Evolutionary conservation across 768 basidiomycete genomes (phyloP).

Genomic region (Gloeopeniophorella convolvens): DNA sequence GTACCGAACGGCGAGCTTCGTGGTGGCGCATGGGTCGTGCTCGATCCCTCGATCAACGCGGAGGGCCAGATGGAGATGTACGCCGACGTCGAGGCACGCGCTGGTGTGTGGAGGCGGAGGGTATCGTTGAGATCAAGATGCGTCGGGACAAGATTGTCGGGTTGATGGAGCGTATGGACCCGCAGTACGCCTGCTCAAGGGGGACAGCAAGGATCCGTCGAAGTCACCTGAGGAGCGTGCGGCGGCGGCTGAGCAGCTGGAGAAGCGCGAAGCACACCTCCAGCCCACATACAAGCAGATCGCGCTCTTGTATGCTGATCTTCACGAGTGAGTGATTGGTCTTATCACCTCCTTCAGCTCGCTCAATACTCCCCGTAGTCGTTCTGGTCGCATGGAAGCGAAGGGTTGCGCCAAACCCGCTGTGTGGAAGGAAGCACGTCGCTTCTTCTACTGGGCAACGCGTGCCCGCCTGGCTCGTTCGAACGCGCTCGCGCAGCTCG

Average conservation of each 20-base stretch:
- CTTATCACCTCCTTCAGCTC: neutral
- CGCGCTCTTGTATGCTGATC: constrained; percentile 89
- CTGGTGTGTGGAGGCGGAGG: constrained; percentile 97
- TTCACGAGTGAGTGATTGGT: constrained; percentile 72
- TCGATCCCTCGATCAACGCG: constrained; percentile 95
- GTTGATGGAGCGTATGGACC: constrained; percentile 91
- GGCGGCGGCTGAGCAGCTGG: constrained; percentile 58
- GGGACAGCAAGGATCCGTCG: constrained; percentile 65
- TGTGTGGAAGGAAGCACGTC: constrained; percentile 83
- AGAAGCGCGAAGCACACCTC: constrained; percentile 70
- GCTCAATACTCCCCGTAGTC: constrained; percentile 40
- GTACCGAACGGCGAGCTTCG: constrained; percentile 98
- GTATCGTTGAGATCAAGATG: constrained; percentile 97
- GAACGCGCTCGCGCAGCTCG: constrained; percentile 52
- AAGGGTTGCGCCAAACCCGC: constrained; percentile 88
- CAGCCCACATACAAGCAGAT: constrained; percentile 92
- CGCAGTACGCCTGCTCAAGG: constrained; percentile 77
- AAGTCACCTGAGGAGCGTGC: constrained; percentile 72
- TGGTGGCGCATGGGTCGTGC: constrained; percentile 98
- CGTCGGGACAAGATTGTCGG: constrained; percentile 86
- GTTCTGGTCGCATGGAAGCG: constrained; percentile 93
- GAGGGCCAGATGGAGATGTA: constrained; percentile 98
- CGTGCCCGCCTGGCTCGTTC: constrained; percentile 76
- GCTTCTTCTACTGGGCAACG: constrained; percentile 91
- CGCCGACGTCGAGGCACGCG: constrained; percentile 91